Conservation (phyloP, 257 asterid genomes). For the Solanum sejunctum region DNA sequence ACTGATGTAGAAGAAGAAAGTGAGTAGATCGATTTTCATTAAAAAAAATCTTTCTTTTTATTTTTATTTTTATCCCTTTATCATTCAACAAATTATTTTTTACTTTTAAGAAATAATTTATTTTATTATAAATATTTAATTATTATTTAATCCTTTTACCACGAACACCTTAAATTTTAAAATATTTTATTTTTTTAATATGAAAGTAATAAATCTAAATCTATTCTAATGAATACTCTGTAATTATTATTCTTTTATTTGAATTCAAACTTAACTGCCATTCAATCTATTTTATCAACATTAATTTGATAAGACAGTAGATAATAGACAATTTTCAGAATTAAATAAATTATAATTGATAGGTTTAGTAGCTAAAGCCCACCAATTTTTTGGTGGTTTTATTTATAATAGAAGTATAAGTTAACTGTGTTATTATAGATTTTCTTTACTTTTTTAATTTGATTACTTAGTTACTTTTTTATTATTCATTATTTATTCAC, state of each 20-base stretch:
- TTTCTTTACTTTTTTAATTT: not conserved
- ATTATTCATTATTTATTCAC: not conserved
- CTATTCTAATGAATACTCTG: not conserved
- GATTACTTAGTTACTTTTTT: not conserved
- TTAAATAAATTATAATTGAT: too few relatives aligned
- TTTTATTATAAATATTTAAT: too few relatives aligned
- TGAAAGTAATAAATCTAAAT: too few relatives aligned
- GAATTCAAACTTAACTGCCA: not conserved
- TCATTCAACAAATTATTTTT: not conserved
- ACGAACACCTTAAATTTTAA: not conserved
- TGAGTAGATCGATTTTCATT: too few relatives aligned
- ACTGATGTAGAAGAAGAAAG: too few relatives aligned
- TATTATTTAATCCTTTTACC: not conserved
- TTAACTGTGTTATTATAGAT: not conserved
- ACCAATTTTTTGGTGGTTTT: not conserved
- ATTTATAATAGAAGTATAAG: not conserved
- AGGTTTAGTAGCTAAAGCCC: too few relatives aligned
- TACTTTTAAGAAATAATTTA: not conserved
- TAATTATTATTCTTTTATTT: too few relatives aligned
- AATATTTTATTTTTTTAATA: too few relatives aligned
- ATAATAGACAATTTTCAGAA: too few relatives aligned
- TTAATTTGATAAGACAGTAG: not conserved
- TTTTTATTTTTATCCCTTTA: not conserved
- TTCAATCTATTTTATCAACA: not conserved
- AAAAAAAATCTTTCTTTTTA: not conserved